Evolutionary conservation across 257 asterid species (phyloP).

Genomic region (Salvia rosmarinus): DNA sequence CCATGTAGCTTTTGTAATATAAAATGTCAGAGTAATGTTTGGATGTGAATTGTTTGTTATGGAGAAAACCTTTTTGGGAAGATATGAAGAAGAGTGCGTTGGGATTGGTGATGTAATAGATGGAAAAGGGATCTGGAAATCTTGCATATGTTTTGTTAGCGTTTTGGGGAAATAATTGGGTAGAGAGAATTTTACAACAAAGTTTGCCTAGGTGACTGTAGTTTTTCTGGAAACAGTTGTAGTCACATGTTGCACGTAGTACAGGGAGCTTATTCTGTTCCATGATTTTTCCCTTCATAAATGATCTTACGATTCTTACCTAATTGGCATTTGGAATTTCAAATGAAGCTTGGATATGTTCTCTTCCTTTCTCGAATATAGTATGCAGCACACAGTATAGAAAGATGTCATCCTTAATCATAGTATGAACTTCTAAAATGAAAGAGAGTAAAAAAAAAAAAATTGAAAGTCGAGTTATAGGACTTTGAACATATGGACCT

Average conservation of each 20-base stretch:
- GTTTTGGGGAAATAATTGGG: constrained; percentile 5
- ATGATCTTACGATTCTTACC: neutral
- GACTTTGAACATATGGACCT: too few species aligned
- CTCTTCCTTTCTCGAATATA: constrained; percentile 3
- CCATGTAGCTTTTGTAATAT: neutral
- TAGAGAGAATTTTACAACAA: neutral
- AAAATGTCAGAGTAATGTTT: neutral
- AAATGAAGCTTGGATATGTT: constrained; percentile 3
- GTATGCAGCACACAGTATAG: constrained; percentile 3
- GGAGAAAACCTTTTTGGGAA: neutral
- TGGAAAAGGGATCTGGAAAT: neutral
- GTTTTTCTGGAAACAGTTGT: neutral
- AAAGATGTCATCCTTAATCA: neutral
- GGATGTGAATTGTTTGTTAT: neutral
- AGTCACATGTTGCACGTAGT: constrained; percentile 7
- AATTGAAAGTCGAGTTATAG: too few species aligned
- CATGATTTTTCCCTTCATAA: neutral
- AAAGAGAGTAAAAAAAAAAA: too few species aligned
- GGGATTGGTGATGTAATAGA: constrained; percentile 1
- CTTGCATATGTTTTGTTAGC: neutral
- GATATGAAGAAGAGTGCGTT: neutral
- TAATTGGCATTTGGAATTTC: constrained; percentile 11
- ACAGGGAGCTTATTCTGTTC: neutral
- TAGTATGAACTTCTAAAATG: neutral
- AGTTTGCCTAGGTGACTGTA: neutral